These are phyloP conservation scores for Chenopodium album DNA, from an alignment of 148 eudicot species.

Conservation along the genomic window DNA sequence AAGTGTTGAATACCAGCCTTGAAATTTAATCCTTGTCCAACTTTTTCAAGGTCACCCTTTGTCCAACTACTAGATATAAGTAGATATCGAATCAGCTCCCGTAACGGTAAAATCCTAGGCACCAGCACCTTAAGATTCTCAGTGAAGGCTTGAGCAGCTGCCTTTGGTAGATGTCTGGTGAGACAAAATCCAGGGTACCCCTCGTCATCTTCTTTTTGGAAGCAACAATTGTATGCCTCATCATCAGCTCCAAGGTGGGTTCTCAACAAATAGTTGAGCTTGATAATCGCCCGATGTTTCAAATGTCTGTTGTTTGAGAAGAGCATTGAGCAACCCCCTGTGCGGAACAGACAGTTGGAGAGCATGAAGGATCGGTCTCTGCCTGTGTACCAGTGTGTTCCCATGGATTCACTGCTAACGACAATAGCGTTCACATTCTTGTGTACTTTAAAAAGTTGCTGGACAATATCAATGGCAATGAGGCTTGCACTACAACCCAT, in stretches of 20 bases:
- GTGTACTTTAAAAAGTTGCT: conserved; percentile 47
- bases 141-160: conserved; percentile 54
- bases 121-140: conserved; percentile 46
- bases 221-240: conserved; percentile 72
- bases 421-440: conserved; percentile 56
- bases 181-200: conserved; percentile 62
- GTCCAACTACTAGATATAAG: conserved; percentile 24
- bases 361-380: conserved; percentile 76
- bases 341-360: conserved; percentile 70
- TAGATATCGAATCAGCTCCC: conserved; percentile 46
- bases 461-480: conserved; percentile 57
- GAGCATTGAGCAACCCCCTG: conserved; percentile 82
- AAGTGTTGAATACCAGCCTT: conserved; percentile 73
- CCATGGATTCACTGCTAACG: conserved; percentile 68
- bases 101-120: conserved; percentile 53
- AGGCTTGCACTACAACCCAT: conserved; percentile 97
- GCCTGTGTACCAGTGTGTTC: conserved; percentile 75
- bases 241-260: conserved; percentile 66
- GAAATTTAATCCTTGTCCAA: conserved; percentile 43
- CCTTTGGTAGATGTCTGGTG: conserved; percentile 53
- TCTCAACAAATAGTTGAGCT: conserved; percentile 55
- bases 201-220: conserved; percentile 56
- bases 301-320: conserved; percentile 51
- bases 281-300: conserved; percentile 41
- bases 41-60: conserved; percentile 28